These are phyloP conservation scores for Pseudogymnoascus sp. DNA, from an alignment of 2,329 filamentous ascomycete genomes.

Conservation along the genomic window DNA sequence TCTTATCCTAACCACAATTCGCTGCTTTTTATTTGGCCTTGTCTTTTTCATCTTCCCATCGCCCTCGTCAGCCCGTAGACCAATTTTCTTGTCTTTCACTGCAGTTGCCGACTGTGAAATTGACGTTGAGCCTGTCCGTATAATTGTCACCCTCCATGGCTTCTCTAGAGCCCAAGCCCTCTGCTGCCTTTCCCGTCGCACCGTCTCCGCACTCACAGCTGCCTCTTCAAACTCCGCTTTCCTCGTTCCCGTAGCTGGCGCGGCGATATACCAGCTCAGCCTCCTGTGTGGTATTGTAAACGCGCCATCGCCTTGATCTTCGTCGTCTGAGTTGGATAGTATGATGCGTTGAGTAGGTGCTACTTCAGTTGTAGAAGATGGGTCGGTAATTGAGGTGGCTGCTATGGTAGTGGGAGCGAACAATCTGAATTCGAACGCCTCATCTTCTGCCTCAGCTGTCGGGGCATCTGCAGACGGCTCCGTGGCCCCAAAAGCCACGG, in stretches of 20 bases:
- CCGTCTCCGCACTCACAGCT: slow-evolving; percentile 44
- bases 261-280: slow-evolving; percentile 41
- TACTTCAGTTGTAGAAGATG: background rate
- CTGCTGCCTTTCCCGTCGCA: slow-evolving; percentile 36
- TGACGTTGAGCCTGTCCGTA: slow-evolving; percentile 28
- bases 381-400: background rate
- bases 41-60: slow-evolving; percentile 30
- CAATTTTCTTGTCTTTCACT: slow-evolving; percentile 7
- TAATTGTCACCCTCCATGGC: slow-evolving; percentile 48
- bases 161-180: slow-evolving; percentile 50
- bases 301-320: slow-evolving; percentile 31
- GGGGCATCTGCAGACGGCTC: slow-evolving; percentile 20
- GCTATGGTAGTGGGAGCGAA: slow-evolving; percentile 33
- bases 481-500: slow-evolving; percentile 12
- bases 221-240: slow-evolving; percentile 34
- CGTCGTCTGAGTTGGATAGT: slow-evolving; percentile 35
- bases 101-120: slow-evolving; percentile 15
- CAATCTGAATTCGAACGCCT: slow-evolving; percentile 47
- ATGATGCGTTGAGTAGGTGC: slow-evolving; percentile 41
- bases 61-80: background rate
- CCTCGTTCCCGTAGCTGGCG: slow-evolving; percentile 29
- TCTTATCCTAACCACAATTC: slow-evolving; percentile 41
- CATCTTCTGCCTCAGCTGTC: slow-evolving; percentile 24
- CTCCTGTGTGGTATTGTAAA: slow-evolving; percentile 36
- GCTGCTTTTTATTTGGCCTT: slow-evolving; percentile 49